Evolutionary conservation across 306 rosid species (phyloP).

Genomic region (Vachellia pachyceras): DNA sequence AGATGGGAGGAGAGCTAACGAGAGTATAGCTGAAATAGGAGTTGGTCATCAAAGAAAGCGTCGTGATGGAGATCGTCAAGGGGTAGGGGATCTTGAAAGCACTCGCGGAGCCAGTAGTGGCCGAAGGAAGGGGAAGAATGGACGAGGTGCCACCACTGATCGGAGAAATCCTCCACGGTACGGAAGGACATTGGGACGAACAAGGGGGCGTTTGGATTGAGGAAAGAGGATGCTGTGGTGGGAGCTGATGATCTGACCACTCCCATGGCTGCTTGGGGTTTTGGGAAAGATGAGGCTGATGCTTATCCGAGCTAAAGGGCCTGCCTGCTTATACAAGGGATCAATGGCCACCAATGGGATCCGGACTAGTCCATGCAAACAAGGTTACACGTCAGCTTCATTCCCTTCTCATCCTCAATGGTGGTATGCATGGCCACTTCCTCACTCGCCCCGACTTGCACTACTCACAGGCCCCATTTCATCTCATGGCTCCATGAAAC

Average conservation of each 20-base stretch:
- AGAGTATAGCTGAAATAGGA: background rate
- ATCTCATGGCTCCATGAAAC: background rate
- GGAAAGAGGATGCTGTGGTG: conserved; percentile 26
- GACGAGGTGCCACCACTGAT: conserved; percentile 81
- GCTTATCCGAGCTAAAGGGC: conserved; percentile 29
- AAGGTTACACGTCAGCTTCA: conserved; percentile 11
- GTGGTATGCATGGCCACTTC: background rate
- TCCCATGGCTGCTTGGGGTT: conserved; percentile 33
- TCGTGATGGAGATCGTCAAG: conserved; percentile 53
- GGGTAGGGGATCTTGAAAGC: conserved; percentile 79
- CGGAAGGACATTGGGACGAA: conserved; percentile 61
- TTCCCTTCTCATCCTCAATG: background rate
- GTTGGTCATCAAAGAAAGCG: conserved; percentile 42
- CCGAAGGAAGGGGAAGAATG: conserved; percentile 86
- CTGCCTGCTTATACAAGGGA: conserved; percentile 26
- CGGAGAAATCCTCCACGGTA: conserved; percentile 91
- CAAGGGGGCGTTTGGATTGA: conserved; percentile 12
- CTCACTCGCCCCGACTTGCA: background rate
- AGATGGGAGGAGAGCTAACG: conserved; percentile 43
- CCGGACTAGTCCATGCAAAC: background rate
- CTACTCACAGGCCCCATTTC: background rate
- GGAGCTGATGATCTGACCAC: conserved; percentile 2
- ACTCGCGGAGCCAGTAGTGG: conserved; percentile 87
- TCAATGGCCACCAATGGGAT: background rate
- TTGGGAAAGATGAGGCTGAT: background rate